phyloP scores from a whole-genome alignment of 495 filamentous ascomycete species.

The Friedmanniomyces simplex region DNA sequence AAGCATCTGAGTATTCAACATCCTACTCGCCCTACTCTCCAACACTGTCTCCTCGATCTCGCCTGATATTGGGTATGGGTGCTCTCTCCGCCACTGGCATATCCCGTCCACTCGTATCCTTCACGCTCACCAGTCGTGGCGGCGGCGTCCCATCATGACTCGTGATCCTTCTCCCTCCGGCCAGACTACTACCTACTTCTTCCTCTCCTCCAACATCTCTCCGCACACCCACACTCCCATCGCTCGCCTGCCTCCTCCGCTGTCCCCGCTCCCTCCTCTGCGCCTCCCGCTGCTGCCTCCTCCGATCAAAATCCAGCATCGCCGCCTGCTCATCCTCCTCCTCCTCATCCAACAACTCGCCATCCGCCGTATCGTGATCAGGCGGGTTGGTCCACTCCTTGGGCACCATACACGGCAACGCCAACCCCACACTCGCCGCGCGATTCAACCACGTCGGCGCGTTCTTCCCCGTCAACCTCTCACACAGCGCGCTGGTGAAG shows the following conservation, averaged over 20 bases:
- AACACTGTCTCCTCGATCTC: not conserved
- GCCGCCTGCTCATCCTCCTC: constrained; percentile 42
- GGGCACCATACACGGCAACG: constrained; percentile 69
- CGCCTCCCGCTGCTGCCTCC: constrained; percentile 8
- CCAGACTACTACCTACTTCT: constrained; percentile 5
- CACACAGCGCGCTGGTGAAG: constrained; percentile 61
- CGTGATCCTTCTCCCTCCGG: constrained; percentile 19
- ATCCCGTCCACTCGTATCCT: constrained; percentile 24
- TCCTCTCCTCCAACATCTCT: constrained; percentile 1
- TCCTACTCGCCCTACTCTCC: not conserved
- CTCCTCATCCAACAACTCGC: constrained; percentile 47
- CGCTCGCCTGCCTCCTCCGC: not conserved
- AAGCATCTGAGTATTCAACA: too few relatives aligned
- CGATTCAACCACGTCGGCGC: constrained; percentile 66
- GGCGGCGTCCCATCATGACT: constrained; percentile 6
- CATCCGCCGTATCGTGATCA: constrained; percentile 60
- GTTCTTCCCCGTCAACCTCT: constrained; percentile 49
- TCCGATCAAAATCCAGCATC: constrained; percentile 34
- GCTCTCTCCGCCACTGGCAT: constrained; percentile 26
- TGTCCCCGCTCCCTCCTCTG: constrained; percentile 2
- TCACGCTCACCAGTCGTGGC: constrained; percentile 12
- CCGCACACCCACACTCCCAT: not conserved
- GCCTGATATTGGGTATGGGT: constrained; percentile 13
- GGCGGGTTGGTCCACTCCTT: constrained; percentile 67
- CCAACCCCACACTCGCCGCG: constrained; percentile 65